Evolutionary conservation across 495 filamentous ascomycete species (phyloP), one percentile per base, ranked within the genome.

Genomic region (Neurospora sp.): DNA sequence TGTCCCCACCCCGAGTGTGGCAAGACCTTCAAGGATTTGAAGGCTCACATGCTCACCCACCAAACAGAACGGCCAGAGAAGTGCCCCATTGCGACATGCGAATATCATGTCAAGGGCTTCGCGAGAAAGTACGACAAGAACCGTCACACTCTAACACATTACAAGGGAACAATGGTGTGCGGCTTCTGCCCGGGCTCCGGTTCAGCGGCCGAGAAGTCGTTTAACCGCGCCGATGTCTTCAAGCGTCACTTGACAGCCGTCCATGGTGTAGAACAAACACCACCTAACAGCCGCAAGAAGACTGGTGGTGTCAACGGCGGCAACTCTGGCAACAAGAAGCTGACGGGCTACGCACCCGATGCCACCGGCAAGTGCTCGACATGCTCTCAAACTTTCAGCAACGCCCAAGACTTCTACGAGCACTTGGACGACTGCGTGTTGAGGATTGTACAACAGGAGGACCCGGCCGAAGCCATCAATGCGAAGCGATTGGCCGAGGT

Each of bases 121-220:
- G 95, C 96, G 14, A 86, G 96, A 70, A 99, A 98, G 80, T 78
- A 99, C 78, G 96, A 99, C 84, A 98, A 98, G 85, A 98, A 98
- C 80, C 87, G 96, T 39, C 96, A 99, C 80, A 97, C 95, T 0
- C 80, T 99, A 71, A 99, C 96, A 35, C 96, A 99, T 78, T 99
- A 99, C 87, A 98, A 98, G 83, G 96, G 96, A 10, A 98, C 94
- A 39, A 98, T 99, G 96, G 94, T 99, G 37, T 99, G 96, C 81
- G 94, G 94, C 41, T 99, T 99, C 85, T 99, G 96, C 77, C 94
- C 95, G 0, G 94, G 94, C 5, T 92, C 93, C 35, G 96, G 96
- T 16, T 97, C 94, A 2, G 88, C 95, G 27, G 92, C 92, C 0
- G 96, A 99, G 82, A 99, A 99, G 87, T 96, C 93, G 76, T 99